Evolutionary conservation across 345 rosid genomes (phyloP).

Genomic region (Eucalyptus victrix): DNA sequence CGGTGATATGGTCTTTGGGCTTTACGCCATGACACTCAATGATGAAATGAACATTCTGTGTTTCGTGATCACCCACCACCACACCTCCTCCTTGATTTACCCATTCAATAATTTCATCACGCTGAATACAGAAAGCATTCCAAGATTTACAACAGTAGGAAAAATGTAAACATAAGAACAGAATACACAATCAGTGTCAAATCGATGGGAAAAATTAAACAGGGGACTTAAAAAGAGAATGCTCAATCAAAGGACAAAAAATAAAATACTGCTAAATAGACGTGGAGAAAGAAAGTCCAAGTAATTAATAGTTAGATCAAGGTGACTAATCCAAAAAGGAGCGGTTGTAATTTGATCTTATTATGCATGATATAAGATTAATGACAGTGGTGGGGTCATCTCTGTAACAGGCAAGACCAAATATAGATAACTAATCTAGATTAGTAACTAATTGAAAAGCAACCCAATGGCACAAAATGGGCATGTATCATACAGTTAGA

Average conservation of each 20-base stretch:
- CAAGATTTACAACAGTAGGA: background rate
- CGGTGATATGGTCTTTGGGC: constrained; percentile 5
- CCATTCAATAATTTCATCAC: constrained; percentile 77
- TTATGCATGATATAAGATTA: background rate
- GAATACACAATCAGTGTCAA: background rate
- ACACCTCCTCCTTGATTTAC: constrained; percentile 84
- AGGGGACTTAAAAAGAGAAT: background rate
- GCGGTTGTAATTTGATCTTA: background rate
- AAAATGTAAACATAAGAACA: background rate
- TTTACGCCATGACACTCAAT: constrained; percentile 69
- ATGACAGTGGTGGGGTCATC: background rate
- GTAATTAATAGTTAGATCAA: background rate
- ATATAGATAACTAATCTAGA: background rate
- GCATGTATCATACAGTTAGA: background rate
- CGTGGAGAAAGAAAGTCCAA: background rate
- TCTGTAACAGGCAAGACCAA: background rate
- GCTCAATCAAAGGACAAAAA: background rate
- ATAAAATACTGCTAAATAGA: background rate
- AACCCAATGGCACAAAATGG: background rate
- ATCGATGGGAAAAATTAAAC: background rate
- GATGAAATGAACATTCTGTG: constrained; percentile 35
- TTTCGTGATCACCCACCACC: constrained; percentile 26
- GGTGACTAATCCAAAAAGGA: background rate
- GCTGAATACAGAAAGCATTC: constrained; percentile 25
- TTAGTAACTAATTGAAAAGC: background rate